These are phyloP conservation scores for Oidiodendron maius DNA, from an alignment of 495 filamentous ascomycete genomes.

Conservation along the genomic window DNA sequence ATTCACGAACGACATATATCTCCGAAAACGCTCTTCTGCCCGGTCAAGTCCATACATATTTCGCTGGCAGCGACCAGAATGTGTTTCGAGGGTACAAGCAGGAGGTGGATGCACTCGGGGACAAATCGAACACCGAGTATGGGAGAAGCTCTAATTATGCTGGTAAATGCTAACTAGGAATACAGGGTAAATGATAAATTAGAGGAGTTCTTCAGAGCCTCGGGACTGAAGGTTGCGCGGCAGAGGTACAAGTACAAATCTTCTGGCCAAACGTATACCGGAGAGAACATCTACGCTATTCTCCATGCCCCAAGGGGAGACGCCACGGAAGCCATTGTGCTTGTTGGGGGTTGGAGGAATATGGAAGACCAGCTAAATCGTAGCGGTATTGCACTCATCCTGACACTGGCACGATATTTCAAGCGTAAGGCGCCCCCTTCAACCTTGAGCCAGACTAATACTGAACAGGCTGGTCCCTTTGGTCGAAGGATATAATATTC, in stretches of 20 bases:
- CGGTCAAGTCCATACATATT: constrained; percentile 96
- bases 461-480: constrained; percentile 77
- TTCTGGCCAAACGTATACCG: constrained; percentile 63
- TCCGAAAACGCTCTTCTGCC: constrained; percentile 96
- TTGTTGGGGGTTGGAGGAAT: constrained; percentile 85
- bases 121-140: constrained; percentile 44
- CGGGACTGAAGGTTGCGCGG: constrained; percentile 77
- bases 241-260: constrained; percentile 78
- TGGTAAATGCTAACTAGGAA: constrained; percentile 13
- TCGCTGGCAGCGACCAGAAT: constrained; percentile 90
- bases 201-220: constrained; percentile 63
- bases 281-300: constrained; percentile 91
- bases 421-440: constrained; percentile 46
- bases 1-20: constrained; percentile 91
- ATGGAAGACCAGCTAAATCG: constrained; percentile 73
- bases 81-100: constrained; percentile 88
- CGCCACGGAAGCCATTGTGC: constrained; percentile 95
- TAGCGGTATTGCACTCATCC: constrained; percentile 76
- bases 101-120: constrained; percentile 63
- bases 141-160: constrained; percentile 5
- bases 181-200: constrained; percentile 62
- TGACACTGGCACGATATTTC: constrained; percentile 90
- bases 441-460: constrained; percentile 18
- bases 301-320: constrained; percentile 94
- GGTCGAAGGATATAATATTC: constrained; percentile 98